Conservation (phyloP, 2,329 filamentous ascomycete genomes). For the Epichloe aotearoae region DNA sequence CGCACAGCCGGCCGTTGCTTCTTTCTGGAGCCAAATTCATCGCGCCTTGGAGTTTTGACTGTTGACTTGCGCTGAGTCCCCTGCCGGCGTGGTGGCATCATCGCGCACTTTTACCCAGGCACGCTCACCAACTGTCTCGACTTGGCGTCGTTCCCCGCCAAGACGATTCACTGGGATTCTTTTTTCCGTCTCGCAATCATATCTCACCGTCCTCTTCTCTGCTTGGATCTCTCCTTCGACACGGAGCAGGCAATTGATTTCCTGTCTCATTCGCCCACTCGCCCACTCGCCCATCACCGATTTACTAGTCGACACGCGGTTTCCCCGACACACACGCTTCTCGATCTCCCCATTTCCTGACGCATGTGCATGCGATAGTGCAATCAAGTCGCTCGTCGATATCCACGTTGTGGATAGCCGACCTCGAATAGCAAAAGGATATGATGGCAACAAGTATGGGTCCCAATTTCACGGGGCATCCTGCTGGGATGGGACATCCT, state of each 20-base stretch:
- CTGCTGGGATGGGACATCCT: conserved; percentile 57
- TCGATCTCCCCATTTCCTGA: conserved; percentile 4
- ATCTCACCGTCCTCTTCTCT: background rate
- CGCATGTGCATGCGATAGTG: conserved; percentile 36
- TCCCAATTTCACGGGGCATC: conserved; percentile 53
- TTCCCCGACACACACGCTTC: background rate
- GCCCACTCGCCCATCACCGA: background rate
- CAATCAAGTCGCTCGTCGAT: conserved; percentile 33
- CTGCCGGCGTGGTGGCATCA: conserved; percentile 4
- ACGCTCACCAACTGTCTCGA: conserved; percentile 4
- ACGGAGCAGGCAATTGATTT: background rate
- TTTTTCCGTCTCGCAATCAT: background rate
- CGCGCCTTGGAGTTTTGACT: background rate
- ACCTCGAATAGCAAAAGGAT: conserved; percentile 19
- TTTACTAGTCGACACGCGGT: background rate
- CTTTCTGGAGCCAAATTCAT: conserved; percentile 1
- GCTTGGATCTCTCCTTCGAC: background rate
- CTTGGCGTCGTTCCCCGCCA: conserved; percentile 1
- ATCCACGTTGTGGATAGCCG: conserved; percentile 48
- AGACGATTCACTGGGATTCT: background rate
- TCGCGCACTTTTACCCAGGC: background rate
- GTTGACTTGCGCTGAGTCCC: background rate
- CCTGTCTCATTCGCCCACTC: background rate
- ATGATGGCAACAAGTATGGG: conserved; percentile 60
- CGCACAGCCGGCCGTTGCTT: background rate